Base-by-base conservation (phyloP, 2,329 filamentous ascomycete species). In the Meredithiella fracta region DNA sequence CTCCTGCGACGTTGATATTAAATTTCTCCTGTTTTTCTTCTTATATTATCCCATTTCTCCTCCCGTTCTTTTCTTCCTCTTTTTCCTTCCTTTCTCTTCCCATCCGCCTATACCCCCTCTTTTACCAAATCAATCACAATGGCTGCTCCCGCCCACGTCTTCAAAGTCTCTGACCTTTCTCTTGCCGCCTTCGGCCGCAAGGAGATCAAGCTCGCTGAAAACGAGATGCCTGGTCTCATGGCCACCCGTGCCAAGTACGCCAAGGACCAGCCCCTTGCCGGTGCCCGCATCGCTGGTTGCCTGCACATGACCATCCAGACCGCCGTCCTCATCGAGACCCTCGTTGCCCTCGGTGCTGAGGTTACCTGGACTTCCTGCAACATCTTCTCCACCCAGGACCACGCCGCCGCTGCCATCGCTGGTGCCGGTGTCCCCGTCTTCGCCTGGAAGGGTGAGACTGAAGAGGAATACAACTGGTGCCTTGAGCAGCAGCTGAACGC, bases 231-330 rank as follows among this genome's bases (percentile, higher is more conserved):
- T 63, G 91, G 92, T 82, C 83, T 98, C 65, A 94, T 98, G 86
- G 81, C 86, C 67, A 97, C 90, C 68, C 85, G 92, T 69, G 70
- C 73, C 68, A 95, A 94, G 79, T 98, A 97, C 72, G 86, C 86
- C 65, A 72, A 72, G 60, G 91, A 95, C 74, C 91, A 97, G 80
- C 92, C 92, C 65, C 80, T 98, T 67, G 84, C 84, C 70, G 90
- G 91, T 70, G 88, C 90, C 71, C 85, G 91, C 67, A 96, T 98
- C 72, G 92, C 92, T 66, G 92, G 92, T 69, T 97, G 92, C 76
- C 78, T 97, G 71, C 90, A 96, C 84, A 96, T 95, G 91, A 97
- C 92, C 71, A 97, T 98, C 76, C 92, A 98, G 79, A 98, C 92
- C 63, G 92, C 92, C 65, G 92, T 98, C 68, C 84, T 98, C 67